Percentiles rank a stretch among this genome's conserved stretches.
Evolutionary conservation across 176 grass and related monocot genomes (phyloP).

Genomic region (Zea luxurians): DNA sequence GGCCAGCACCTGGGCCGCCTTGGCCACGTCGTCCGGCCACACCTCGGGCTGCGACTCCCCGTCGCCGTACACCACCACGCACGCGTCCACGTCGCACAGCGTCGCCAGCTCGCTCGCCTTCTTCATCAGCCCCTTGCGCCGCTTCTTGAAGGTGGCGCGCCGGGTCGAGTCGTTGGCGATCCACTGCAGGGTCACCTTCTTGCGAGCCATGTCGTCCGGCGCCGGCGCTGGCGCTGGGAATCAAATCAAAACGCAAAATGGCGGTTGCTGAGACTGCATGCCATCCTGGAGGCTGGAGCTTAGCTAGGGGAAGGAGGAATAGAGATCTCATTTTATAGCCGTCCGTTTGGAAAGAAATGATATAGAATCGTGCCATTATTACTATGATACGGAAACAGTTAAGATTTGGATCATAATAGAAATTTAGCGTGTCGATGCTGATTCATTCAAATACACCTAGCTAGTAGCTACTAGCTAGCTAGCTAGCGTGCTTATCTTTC

Average conservation of each 20-base stretch:
- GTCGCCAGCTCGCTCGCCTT: slow-evolving; percentile 50
- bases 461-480: neutral
- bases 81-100: slow-evolving; percentile 36
- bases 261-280: neutral
- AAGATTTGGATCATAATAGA: neutral
- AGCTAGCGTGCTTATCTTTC: neutral
- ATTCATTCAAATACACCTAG: neutral
- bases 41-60: slow-evolving; percentile 24
- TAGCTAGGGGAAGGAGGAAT: too few species aligned
- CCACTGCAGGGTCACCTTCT: slow-evolving; percentile 41
- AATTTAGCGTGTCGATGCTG: neutral
- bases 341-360: neutral
- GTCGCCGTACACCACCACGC: slow-evolving; percentile 41
- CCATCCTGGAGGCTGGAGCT: too few species aligned
- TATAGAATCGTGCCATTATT: neutral
- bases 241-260: too few species aligned
- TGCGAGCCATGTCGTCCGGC: slow-evolving; percentile 34
- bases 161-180: slow-evolving; percentile 41
- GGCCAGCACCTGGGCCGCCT: neutral
- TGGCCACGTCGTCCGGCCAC: slow-evolving; percentile 29
- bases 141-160: slow-evolving; percentile 43
- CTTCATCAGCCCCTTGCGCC: slow-evolving; percentile 45
- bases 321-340: neutral
- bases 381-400: neutral
- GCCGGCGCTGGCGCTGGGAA: neutral